phyloP scores from a whole-genome alignment of 2,329 filamentous ascomycete species.

The Pyrenochaeta sp. region DNA sequence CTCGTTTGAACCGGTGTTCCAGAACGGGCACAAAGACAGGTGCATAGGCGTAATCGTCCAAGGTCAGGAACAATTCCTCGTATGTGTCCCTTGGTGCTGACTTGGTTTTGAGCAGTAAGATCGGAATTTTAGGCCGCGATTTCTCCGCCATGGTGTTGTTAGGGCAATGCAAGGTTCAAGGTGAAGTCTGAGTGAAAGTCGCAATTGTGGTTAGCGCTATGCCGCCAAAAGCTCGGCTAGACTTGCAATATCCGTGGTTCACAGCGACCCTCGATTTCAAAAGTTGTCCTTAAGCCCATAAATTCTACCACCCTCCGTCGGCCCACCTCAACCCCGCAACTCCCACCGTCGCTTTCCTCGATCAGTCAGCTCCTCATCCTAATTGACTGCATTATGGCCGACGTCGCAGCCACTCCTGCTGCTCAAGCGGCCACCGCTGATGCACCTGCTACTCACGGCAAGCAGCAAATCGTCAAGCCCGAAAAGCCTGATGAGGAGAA shows the following conservation, averaged over 20 bases:
- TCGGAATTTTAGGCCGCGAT: slow-evolving; percentile 53
- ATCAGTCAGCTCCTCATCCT: slow-evolving; percentile 22
- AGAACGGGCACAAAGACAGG: slow-evolving; percentile 80
- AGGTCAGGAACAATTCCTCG: slow-evolving; percentile 68
- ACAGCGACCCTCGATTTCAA: slow-evolving; percentile 33
- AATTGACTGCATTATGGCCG: slow-evolving; percentile 45
- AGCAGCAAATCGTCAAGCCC: slow-evolving; percentile 66
- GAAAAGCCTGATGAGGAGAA: slow-evolving; percentile 86
- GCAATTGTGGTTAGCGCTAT: neutral
- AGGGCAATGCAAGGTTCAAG: slow-evolving; percentile 2
- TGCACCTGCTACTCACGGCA: slow-evolving; percentile 43
- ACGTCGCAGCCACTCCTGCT: slow-evolving; percentile 49
- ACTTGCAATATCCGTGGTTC: slow-evolving; percentile 29
- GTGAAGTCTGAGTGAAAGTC: neutral
- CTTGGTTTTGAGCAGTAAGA: slow-evolving; percentile 80
- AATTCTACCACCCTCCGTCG: slow-evolving; percentile 9
- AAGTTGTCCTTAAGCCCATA: slow-evolving; percentile 26
- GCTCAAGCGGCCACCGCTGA: slow-evolving; percentile 44
- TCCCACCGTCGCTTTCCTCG: slow-evolving; percentile 14
- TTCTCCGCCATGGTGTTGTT: slow-evolving; percentile 34
- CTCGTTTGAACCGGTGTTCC: slow-evolving; percentile 71
- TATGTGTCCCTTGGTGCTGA: slow-evolving; percentile 77
- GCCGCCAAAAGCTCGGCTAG: slow-evolving; percentile 28
- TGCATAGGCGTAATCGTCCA: slow-evolving; percentile 60
- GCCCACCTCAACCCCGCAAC: slow-evolving; percentile 10